phyloP scores from a whole-genome alignment of 768 basidiomycete species.

The Crassisporium funariophilum region DNA sequence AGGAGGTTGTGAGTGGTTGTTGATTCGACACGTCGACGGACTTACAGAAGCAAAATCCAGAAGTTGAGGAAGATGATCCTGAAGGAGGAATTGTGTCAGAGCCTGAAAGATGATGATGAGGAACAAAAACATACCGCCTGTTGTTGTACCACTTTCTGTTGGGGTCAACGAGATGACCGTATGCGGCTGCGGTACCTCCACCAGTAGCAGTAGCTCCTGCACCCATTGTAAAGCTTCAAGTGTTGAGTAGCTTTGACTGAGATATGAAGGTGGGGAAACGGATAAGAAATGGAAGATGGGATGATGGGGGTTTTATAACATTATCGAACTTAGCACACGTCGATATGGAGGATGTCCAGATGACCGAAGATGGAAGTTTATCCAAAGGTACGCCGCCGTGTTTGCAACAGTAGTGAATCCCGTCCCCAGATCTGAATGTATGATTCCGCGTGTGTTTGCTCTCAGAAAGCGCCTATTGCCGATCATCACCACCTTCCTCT shows the following conservation, averaged over 20 bases:
- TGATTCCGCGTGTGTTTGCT: constrained; percentile 5
- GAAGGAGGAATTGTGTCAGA: not conserved
- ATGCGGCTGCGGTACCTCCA: constrained; percentile 37
- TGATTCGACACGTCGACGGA: constrained; percentile 4
- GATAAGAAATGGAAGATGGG: constrained; percentile 31
- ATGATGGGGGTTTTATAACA: constrained; percentile 33
- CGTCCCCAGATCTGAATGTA: constrained; percentile 1
- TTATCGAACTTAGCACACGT: constrained; percentile 11
- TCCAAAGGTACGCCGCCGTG: constrained; percentile 44
- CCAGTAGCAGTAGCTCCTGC: constrained; percentile 47
- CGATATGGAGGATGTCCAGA: constrained; percentile 29
- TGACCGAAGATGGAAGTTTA: constrained; percentile 36
- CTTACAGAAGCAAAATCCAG: constrained; percentile 71
- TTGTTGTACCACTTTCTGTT: constrained; percentile 78
- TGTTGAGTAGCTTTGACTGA: constrained; percentile 21
- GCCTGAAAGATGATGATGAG: not conserved
- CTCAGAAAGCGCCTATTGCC: constrained; percentile 6
- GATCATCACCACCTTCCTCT: constrained; percentile 5
- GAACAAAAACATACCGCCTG: constrained; percentile 49
- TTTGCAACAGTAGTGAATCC: constrained; percentile 2
- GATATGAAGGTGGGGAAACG: constrained; percentile 28
- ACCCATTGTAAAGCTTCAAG: constrained; percentile 48
- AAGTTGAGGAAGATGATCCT: constrained; percentile 62
- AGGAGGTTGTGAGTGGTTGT: constrained; percentile 1
- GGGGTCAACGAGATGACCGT: constrained; percentile 62